Conservation (phyloP, 1,284 basidiomycete genomes). For the Cryptococcus hybrid region DNA sequence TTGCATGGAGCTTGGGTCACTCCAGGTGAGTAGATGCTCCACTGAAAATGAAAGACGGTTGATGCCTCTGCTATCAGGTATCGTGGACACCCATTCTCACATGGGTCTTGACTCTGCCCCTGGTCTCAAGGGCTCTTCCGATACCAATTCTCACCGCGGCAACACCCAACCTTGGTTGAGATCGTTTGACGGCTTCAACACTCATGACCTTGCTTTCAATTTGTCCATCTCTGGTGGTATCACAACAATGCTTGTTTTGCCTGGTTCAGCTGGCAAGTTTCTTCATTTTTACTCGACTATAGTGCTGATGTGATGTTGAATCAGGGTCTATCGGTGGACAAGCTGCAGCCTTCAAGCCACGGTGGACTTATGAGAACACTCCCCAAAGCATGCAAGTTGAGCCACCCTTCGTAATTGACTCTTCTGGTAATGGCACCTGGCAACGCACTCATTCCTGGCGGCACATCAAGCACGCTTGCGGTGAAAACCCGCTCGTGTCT, state of each 20-base stretch:
- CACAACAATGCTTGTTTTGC: conserved; percentile 55
- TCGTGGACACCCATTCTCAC: conserved; percentile 79
- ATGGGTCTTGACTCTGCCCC: conserved; percentile 68
- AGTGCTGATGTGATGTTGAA: neutral
- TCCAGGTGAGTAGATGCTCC: conserved; percentile 36
- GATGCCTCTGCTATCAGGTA: conserved; percentile 18
- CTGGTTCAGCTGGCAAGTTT: conserved; percentile 42
- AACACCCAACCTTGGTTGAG: conserved; percentile 53
- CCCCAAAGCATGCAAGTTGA: conserved; percentile 52
- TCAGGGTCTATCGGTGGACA: conserved; percentile 45
- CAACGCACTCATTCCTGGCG: conserved; percentile 41
- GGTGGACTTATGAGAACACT: conserved; percentile 49
- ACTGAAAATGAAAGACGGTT: neutral
- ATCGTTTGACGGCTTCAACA: conserved; percentile 56
- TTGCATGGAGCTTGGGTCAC: conserved; percentile 54
- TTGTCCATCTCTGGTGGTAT: conserved; percentile 54
- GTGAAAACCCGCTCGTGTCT: conserved; percentile 55
- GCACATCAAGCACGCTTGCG: conserved; percentile 52
- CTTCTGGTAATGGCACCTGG: conserved; percentile 34
- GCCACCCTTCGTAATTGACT: conserved; percentile 44
- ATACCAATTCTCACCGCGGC: conserved; percentile 49
- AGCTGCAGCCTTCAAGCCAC: conserved; percentile 55
- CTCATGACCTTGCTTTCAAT: conserved; percentile 53
- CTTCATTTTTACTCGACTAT: neutral
- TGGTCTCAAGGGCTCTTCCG: conserved; percentile 53